A percentile compares a stretch with the other conserved stretches of the same genome.
Conservation (phyloP, 2,329 filamentous ascomycete species). For the Fusarium mundagurra region DNA sequence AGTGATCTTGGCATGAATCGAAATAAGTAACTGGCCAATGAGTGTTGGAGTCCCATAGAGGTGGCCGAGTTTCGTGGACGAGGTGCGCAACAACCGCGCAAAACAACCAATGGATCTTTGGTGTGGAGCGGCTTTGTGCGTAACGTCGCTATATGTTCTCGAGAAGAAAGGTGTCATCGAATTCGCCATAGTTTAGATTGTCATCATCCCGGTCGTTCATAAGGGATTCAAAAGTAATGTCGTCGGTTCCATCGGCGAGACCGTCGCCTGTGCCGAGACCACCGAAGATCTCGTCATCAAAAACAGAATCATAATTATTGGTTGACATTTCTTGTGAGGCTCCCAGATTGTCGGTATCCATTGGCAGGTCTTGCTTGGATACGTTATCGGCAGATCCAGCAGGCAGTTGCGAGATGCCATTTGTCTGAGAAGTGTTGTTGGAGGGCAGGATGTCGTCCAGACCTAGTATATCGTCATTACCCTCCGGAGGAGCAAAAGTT, state of each 20-base stretch:
- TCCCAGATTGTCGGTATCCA: constrained; percentile 9
- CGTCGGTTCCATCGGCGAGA: constrained; percentile 47
- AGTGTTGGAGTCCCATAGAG: not conserved
- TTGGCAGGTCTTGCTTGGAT: constrained; percentile 18
- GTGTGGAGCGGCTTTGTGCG: not conserved
- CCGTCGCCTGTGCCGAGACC: constrained; percentile 52
- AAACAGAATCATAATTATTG: constrained; percentile 43
- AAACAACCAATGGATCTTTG: not conserved
- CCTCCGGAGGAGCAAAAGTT: constrained; percentile 52
- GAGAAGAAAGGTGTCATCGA: constrained; percentile 58
- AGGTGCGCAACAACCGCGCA: not conserved
- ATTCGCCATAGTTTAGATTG: constrained; percentile 54
- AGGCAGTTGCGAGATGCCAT: constrained; percentile 7
- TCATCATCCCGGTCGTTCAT: constrained; percentile 53
- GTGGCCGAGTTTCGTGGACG: not conserved
- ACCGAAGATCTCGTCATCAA: constrained; percentile 56
- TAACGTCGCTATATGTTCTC: constrained; percentile 34
- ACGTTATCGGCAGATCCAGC: constrained; percentile 15
- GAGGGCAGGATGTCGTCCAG: constrained; percentile 46
- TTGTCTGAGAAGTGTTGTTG: constrained; percentile 31
- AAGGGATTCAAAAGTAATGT: constrained; percentile 61
- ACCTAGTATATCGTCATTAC: constrained; percentile 44
- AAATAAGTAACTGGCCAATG: not conserved
- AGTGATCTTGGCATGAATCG: not conserved
- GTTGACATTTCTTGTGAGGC: constrained; percentile 28